These are phyloP conservation scores for Aspergillus alliaceus DNA, from an alignment of 2,329 filamentous ascomycete genomes.

Conservation along the genomic window DNA sequence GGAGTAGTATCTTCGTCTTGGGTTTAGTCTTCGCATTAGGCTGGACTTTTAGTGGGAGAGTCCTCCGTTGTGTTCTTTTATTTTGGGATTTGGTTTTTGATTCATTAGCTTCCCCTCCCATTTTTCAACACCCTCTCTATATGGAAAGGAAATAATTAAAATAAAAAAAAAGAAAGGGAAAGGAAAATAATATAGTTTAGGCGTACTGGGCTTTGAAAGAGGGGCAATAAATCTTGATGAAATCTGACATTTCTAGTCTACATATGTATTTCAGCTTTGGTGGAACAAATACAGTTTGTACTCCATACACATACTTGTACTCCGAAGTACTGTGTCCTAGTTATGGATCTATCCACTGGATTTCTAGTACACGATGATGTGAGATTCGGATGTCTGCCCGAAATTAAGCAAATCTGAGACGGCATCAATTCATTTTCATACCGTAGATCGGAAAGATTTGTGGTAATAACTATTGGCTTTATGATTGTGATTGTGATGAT, in stretches of 20 bases:
- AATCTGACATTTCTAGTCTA: no score
- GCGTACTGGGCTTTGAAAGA: neutral
- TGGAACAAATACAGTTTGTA: neutral
- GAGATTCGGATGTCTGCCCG: neutral
- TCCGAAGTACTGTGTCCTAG: neutral
- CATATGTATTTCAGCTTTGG: no score
- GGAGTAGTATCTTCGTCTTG: neutral
- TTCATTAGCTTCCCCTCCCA: no score
- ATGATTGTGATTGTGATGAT: no score
- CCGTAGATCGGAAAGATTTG: neutral
- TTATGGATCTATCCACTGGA: neutral
- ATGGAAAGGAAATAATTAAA: no score
- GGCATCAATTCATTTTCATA: neutral
- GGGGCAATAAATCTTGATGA: neutral
- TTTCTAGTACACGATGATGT: neutral
- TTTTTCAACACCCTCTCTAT: no score
- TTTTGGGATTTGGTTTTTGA: neutral
- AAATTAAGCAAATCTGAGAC: neutral
- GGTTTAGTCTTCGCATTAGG: constrained; percentile 1
- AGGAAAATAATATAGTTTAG: neutral
- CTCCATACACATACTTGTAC: no score
- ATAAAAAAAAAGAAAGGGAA: neutral
- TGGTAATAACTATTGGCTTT: no score
- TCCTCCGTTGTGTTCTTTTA: neutral
- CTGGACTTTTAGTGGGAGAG: no score